Percentiles rank a stretch among this genome's conserved stretches.
phyloP scores from a whole-genome alignment of 73 alveolate genomes.

The Tetrahymena malaccensis region DNA sequence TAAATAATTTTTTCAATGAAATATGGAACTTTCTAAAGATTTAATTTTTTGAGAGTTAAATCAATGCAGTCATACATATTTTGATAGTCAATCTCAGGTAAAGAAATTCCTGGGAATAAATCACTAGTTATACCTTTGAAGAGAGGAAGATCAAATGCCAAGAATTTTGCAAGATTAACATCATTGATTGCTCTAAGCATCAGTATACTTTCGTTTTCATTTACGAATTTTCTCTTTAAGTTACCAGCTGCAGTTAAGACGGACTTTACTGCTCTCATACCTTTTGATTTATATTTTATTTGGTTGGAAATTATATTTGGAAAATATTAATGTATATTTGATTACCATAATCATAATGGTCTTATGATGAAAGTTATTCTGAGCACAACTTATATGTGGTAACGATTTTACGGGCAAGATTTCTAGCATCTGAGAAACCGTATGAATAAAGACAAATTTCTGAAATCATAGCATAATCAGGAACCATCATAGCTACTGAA shows the following conservation, averaged over 20 bases:
- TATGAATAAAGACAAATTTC: constrained; percentile 94
- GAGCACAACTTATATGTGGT: constrained; percentile 93
- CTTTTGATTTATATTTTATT: neutral
- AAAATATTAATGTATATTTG: neutral
- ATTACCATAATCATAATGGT: constrained; percentile 92
- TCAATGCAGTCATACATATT: constrained; percentile 78
- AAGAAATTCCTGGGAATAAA: constrained; percentile 95
- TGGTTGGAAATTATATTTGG: neutral
- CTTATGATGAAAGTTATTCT: constrained; percentile 92
- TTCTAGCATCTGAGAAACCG: constrained; percentile 92
- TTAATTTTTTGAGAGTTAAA: constrained; percentile 55
- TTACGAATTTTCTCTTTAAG: constrained; percentile 87
- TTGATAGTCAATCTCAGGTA: constrained; percentile 96
- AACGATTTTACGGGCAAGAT: constrained; percentile 88
- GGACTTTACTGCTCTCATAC: constrained; percentile 93
- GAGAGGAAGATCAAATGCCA: constrained; percentile 93
- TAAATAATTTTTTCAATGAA: constrained; percentile 93
- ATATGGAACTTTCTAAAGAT: constrained; percentile 83
- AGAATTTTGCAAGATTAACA: constrained; percentile 96
- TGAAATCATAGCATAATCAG: constrained; percentile 96
- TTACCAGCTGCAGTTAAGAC: constrained; percentile 95
- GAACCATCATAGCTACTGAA: constrained; percentile 98
- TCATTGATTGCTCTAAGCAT: constrained; percentile 97
- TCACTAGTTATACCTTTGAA: constrained; percentile 95
- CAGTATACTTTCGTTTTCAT: constrained; percentile 88